A percentile compares a stretch with the other conserved stretches of the same genome.
Evolutionary conservation across 495 filamentous ascomycete species (phyloP).

Genomic region (Penicillium mononematosum): DNA sequence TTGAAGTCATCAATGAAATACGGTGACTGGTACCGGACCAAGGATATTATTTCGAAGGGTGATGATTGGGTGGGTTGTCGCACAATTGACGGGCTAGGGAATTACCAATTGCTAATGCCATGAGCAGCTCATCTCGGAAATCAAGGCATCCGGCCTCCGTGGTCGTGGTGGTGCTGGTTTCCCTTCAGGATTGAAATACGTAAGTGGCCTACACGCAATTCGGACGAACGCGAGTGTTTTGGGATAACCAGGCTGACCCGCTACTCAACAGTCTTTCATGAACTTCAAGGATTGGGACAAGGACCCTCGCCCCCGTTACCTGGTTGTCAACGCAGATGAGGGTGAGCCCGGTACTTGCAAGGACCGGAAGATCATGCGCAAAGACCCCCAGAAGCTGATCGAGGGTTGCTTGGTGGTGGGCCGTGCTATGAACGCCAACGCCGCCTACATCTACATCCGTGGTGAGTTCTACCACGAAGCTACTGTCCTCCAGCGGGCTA

Average conservation of each 20-base stretch:
- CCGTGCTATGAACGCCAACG: conserved; percentile 95
- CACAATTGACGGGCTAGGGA: conserved; percentile 16
- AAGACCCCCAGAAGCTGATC: conserved; percentile 97
- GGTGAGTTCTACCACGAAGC: conserved; percentile 98
- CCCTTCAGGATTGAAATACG: conserved; percentile 98
- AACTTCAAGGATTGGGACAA: conserved; percentile 99
- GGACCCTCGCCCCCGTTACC: conserved; percentile 90
- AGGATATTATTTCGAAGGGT: conserved; percentile 95
- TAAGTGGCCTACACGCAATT: conserved; percentile 46
- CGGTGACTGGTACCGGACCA: conserved; percentile 99
- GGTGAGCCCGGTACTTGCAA: conserved; percentile 99
- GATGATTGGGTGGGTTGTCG: conserved; percentile 78
- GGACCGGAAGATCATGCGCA: conserved; percentile 99
- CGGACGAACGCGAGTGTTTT: neutral
- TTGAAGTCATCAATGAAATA: conserved; percentile 95
- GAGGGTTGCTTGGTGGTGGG: conserved; percentile 97
- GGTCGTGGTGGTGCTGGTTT: conserved; percentile 97
- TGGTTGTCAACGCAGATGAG: conserved; percentile 98
- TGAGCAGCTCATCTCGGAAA: conserved; percentile 81
- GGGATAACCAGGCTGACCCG: conserved; percentile 9
- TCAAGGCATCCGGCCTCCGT: conserved; percentile 93
- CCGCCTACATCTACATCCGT: conserved; percentile 99
- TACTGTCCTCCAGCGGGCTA: conserved; percentile 86
- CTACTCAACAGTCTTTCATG: conserved; percentile 83
- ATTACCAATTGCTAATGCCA: conserved; percentile 23